A percentile compares a stretch with the other conserved stretches of the same genome.
These are phyloP conservation scores for Ustilago shanxiensis DNA, from an alignment of 1,284 basidiomycete genomes.

Conservation along the genomic window DNA sequence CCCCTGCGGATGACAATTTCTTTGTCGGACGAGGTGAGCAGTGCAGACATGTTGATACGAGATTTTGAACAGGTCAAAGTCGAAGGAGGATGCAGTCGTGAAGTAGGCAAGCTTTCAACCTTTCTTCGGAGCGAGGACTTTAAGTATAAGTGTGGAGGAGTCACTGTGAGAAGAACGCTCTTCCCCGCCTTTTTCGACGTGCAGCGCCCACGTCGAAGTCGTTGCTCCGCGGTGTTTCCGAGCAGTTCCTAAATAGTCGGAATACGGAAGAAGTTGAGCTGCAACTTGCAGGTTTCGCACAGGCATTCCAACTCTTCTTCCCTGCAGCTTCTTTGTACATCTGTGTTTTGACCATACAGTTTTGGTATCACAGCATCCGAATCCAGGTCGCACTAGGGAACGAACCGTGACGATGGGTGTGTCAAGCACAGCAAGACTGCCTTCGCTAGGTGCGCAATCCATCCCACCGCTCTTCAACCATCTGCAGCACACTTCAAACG, in stretches of 20 bases:
- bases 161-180: background rate
- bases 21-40: constrained; percentile 36
- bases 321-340: background rate
- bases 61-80: background rate
- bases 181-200: constrained; percentile 17
- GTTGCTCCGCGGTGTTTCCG: constrained; percentile 19
- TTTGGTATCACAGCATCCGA: background rate
- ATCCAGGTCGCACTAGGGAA: background rate
- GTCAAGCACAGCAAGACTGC: constrained; percentile 46
- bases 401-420: constrained; percentile 34
- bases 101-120: constrained; percentile 1
- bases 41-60: constrained; percentile 23
- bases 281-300: constrained; percentile 5
- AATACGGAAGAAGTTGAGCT: constrained; percentile 1
- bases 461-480: constrained; percentile 53
- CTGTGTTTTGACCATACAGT: background rate
- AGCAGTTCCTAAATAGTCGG: constrained; percentile 14
- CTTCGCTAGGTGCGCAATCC: constrained; percentile 46
- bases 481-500: constrained; percentile 43
- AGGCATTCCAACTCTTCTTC: constrained; percentile 10
- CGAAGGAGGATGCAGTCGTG: background rate
- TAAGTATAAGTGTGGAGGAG: constrained; percentile 10
- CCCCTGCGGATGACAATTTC: constrained; percentile 51
- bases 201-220: constrained; percentile 16
- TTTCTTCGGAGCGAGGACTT: constrained; percentile 10